Evolutionary conservation across 345 rosid genomes (phyloP).

Genomic region (Populus euphratica): DNA sequence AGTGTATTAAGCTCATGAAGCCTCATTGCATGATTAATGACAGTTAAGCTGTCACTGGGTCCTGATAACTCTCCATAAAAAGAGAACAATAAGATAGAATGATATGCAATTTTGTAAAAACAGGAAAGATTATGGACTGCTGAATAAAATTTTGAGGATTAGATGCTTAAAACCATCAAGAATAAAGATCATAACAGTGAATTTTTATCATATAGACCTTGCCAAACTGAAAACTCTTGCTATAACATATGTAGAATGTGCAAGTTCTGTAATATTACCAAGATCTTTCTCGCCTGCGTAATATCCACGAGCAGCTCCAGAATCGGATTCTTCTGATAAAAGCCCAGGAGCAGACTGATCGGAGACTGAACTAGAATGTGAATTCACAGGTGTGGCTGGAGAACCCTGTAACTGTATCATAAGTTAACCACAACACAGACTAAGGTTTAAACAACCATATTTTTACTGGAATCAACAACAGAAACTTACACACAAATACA

Average conservation of each 20-base stretch:
- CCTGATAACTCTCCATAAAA: conserved; percentile 44
- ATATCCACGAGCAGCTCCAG: conserved; percentile 41
- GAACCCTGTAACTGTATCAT: conserved; percentile 55
- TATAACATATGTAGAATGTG: conserved; percentile 6
- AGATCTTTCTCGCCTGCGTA: conserved; percentile 33
- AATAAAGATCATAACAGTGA: neutral
- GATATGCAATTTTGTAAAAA: neutral
- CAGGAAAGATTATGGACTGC: neutral
- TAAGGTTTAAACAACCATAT: conserved; percentile 4
- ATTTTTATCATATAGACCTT: neutral
- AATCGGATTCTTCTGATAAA: conserved; percentile 60
- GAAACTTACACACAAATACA: neutral
- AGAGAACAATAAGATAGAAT: conserved; percentile 10
- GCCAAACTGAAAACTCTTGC: conserved; percentile 1
- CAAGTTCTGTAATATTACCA: conserved; percentile 24
- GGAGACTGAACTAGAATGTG: conserved; percentile 73
- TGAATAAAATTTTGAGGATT: neutral
- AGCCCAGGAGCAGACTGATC: conserved; percentile 52
- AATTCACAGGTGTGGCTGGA: conserved; percentile 71
- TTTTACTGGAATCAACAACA: neutral
- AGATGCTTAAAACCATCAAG: neutral
- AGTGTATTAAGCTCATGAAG: conserved; percentile 93
- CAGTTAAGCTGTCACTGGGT: conserved; percentile 41
- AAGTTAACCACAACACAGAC: conserved; percentile 17
- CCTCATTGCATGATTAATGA: conserved; percentile 54